Percentiles rank a stretch among this genome's conserved stretches.
phyloP scores from a whole-genome alignment of 345 rosid species.

The Toxicodendron radicans region DNA sequence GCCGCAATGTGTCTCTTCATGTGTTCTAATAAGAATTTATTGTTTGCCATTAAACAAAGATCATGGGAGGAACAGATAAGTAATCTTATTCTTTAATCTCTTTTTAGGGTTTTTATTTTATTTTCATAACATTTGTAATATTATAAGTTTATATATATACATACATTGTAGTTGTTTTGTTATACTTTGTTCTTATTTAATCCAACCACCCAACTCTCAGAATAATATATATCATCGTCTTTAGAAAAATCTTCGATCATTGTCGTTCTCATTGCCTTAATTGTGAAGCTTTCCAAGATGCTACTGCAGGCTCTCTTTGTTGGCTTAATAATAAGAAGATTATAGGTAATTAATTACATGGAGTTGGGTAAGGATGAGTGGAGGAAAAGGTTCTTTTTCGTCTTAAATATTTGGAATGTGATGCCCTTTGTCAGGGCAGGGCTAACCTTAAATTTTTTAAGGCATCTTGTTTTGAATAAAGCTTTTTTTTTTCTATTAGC shows the following conservation, averaged over 20 bases:
- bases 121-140: too few species aligned
- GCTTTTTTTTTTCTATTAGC: slow-evolving; percentile 5
- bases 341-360: too few species aligned
- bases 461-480: slow-evolving; percentile 21
- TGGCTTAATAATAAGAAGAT: not conserved
- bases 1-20: slow-evolving; percentile 22
- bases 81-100: too few species aligned
- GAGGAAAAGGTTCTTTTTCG: not conserved
- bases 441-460: slow-evolving; percentile 16
- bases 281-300: not conserved
- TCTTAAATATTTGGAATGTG: slow-evolving; percentile 9
- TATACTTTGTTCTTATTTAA: too few species aligned
- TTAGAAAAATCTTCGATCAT: too few species aligned
- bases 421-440: slow-evolving; percentile 22
- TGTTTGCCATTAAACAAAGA: not conserved
- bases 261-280: not conserved
- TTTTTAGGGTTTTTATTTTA: too few species aligned
- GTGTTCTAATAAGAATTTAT: not conserved
- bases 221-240: too few species aligned
- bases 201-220: too few species aligned
- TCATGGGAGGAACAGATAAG: too few species aligned
- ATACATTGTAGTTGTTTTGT: too few species aligned
- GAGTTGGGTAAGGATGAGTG: not conserved
- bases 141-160: too few species aligned
- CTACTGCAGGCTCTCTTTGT: not conserved